Evolutionary conservation across 176 grass and related monocot species (phyloP).

Genomic region (Neostapfia colusana): DNA sequence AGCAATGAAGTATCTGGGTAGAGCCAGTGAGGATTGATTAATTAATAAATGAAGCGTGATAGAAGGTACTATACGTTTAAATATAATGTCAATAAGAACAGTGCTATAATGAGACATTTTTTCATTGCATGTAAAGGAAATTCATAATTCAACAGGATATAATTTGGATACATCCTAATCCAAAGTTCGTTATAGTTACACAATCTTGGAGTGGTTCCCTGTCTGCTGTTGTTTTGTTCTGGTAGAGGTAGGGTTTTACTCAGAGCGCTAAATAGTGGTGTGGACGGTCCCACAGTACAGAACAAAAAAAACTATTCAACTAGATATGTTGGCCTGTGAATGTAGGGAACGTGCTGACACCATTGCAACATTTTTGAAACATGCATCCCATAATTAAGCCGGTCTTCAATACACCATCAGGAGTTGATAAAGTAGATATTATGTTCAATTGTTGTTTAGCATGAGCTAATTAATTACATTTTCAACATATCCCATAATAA

Average conservation of each 20-base stretch:
- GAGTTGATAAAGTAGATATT: not conserved
- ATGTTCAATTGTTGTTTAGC: not conserved
- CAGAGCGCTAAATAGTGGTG: no score
- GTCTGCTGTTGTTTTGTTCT: not conserved
- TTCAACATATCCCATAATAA: not conserved
- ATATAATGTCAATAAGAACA: conserved; percentile 18
- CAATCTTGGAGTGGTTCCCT: not conserved
- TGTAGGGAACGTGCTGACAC: no score
- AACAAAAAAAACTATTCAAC: no score
- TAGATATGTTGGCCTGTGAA: no score
- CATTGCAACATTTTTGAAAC: no score
- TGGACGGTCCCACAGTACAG: no score
- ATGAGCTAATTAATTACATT: not conserved
- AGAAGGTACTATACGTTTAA: not conserved
- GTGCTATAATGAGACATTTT: conserved; percentile 34
- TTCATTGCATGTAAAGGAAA: conserved; percentile 28
- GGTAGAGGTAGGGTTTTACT: not conserved
- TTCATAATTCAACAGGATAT: not conserved
- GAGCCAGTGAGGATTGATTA: conserved; percentile 24
- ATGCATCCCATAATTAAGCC: no score
- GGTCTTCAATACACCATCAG: no score
- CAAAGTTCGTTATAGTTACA: not conserved
- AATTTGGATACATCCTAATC: no score
- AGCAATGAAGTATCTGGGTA: conserved; percentile 79
- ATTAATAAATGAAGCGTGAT: not conserved